Percentiles rank a stretch among this genome's conserved stretches.
These are phyloP conservation scores for Boletus eberwhitei DNA, from an alignment of 768 basidiomycete genomes.

Conservation along the genomic window DNA sequence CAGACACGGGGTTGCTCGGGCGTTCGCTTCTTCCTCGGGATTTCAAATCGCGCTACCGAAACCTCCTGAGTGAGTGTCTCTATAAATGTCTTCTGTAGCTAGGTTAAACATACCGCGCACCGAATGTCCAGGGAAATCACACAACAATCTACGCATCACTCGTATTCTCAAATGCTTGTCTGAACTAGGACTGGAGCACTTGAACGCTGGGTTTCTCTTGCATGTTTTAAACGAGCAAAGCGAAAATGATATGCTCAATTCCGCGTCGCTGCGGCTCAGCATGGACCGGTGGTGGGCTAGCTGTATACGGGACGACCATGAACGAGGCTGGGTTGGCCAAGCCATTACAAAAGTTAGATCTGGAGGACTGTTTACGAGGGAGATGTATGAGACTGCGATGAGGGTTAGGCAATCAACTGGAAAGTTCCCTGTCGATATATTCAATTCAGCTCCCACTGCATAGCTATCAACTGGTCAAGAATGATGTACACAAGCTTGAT, in stretches of 20 bases:
- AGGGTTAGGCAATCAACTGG: conserved; percentile 31
- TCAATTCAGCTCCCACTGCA: not conserved
- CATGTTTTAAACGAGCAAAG: conserved; percentile 71
- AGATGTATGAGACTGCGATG: conserved; percentile 52
- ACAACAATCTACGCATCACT: conserved; percentile 75
- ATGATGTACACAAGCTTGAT: not conserved
- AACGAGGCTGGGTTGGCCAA: conserved; percentile 53
- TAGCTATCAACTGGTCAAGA: not conserved
- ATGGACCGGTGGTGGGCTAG: conserved; percentile 82
- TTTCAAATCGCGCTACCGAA: conserved; percentile 53
- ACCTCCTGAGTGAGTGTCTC: conserved; percentile 58
- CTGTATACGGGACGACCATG: conserved; percentile 60
- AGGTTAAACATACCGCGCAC: not conserved
- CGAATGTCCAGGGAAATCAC: conserved; percentile 49
- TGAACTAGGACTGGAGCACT: conserved; percentile 61
- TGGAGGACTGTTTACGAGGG: conserved; percentile 50
- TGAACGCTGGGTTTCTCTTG: conserved; percentile 65
- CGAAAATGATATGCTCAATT: conserved; percentile 49
- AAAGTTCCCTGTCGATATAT: conserved; percentile 9
- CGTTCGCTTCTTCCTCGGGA: conserved; percentile 49
- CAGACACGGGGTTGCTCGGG: conserved; percentile 56
- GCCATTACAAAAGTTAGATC: conserved; percentile 49
- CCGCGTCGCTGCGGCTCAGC: conserved; percentile 47
- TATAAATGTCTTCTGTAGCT: not conserved
- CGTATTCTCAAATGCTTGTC: conserved; percentile 75